Percentiles rank a stretch among this genome's conserved stretches.
Evolutionary conservation across 352 stramenopile genomes (phyloP).

Genomic region (Peronospora farinosa): DNA sequence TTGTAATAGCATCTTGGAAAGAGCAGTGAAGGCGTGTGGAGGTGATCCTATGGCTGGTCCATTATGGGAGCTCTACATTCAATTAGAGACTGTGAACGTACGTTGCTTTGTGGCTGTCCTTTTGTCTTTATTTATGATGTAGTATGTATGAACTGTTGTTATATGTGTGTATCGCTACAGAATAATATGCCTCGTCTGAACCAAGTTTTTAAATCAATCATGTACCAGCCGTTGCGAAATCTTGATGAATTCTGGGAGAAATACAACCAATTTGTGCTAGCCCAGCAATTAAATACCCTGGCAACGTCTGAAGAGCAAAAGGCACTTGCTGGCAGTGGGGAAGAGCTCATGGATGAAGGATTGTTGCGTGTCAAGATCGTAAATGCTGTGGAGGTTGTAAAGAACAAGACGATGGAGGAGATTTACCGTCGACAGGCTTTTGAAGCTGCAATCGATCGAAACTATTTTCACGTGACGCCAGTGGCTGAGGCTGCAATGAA

Average conservation of each 20-base stretch:
- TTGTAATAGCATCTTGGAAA: constrained; percentile 42
- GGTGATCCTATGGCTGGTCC: constrained; percentile 59
- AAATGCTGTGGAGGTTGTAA: constrained; percentile 62
- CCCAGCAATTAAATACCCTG: constrained; percentile 56
- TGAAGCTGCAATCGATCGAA: constrained; percentile 72
- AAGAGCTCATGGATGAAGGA: constrained; percentile 73
- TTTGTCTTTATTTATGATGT: background rate
- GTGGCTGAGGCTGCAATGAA: constrained; percentile 57
- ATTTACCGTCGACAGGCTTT: constrained; percentile 61
- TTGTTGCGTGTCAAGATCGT: constrained; percentile 77
- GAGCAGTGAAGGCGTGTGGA: constrained; percentile 48
- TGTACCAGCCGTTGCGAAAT: constrained; percentile 64
- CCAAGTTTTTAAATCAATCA: constrained; percentile 74
- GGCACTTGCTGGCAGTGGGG: constrained; percentile 38
- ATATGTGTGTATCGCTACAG: constrained; percentile 17
- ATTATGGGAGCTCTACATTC: constrained; percentile 75
- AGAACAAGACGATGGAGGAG: constrained; percentile 61
- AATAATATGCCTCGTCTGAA: constrained; percentile 80
- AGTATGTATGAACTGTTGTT: background rate
- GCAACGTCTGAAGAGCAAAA: constrained; percentile 60
- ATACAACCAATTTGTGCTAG: constrained; percentile 80
- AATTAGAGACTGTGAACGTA: constrained; percentile 74
- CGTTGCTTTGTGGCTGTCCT: constrained; percentile 5
- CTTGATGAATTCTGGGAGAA: constrained; percentile 82
- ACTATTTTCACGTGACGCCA: constrained; percentile 76